Evolutionary conservation across 176 grass and related monocot species (phyloP), one percentile per base, ranked within the genome.

Genomic region (Cocos nucifera): DNA sequence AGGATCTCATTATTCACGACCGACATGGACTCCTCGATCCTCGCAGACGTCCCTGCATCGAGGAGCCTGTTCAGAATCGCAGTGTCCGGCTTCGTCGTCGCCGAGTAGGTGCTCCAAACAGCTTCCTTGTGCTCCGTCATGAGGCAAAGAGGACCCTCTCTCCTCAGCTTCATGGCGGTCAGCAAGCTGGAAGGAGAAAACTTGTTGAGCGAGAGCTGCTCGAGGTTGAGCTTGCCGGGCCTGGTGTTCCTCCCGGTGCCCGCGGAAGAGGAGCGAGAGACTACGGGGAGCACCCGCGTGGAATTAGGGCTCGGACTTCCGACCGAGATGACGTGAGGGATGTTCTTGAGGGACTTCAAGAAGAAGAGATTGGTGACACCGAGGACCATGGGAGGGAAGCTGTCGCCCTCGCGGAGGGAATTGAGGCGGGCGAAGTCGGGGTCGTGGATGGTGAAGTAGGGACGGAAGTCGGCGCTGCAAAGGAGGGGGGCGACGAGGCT

Each of bases 71-170:
- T 97, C 19, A 97, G 67, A 64, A 92, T 78, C 66, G 87, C 86
- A 17, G 84, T 97, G 19, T 97, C 93, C 0, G 93, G 87, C 61
- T 97, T 97, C 53, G 78, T 91, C 16, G 83, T 83, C 5, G 84
- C 69, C 1, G 56, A 62, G 53, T 97, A 85, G 1, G 80, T 85
- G 61, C 81, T 85, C 93, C 93, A 97, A 16, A 97, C 66, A 0
- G 93, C 93, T 58, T 97, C 93, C 61, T 81, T 97, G 24, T 91
- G 93, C 78, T 91, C 93, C 22, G 93, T 88, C 93, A 97, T 92
- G 51, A 97, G 87, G 56, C 73, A 88, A 70, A 97, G 87, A 69
- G 92, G 92, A 1, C 92, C 92, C 67, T 88, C 84, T 70, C 83
- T 91, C 78, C 82, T 88, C 54, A 97, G 63, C 71, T 83, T 97